Percentiles rank a stretch among this genome's conserved stretches.
phyloP scores from a whole-genome alignment of 495 filamentous ascomycete genomes.

The Tirmania nivea region DNA sequence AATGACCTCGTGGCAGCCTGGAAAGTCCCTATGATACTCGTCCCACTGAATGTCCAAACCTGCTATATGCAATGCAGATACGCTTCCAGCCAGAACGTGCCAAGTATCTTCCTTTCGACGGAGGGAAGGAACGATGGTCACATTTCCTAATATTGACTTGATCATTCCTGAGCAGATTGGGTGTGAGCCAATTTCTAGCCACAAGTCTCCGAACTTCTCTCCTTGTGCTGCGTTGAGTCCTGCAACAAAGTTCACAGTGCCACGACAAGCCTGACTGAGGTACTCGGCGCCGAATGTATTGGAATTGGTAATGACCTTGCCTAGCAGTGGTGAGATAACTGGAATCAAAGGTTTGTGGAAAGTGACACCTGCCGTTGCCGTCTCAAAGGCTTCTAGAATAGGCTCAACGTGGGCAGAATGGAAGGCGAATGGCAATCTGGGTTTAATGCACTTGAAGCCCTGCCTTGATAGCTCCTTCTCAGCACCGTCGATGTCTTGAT shows the following conservation, averaged over 20 bases:
- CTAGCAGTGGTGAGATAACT: constrained; percentile 47
- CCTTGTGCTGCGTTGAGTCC: constrained; percentile 36
- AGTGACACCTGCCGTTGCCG: constrained; percentile 31
- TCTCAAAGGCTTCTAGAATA: constrained; percentile 45
- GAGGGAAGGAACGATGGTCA: constrained; percentile 37
- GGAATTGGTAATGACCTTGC: constrained; percentile 33
- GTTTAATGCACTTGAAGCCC: constrained; percentile 43
- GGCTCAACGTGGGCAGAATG: constrained; percentile 64
- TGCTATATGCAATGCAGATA: constrained; percentile 38
- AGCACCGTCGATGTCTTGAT: constrained; percentile 32
- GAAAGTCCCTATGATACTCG: constrained; percentile 57
- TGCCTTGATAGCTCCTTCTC: constrained; percentile 32
- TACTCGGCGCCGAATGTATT: constrained; percentile 38
- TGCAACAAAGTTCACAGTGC: constrained; percentile 51
- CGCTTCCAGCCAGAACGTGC: constrained; percentile 37
- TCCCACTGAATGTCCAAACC: constrained; percentile 55
- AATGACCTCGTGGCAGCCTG: constrained; percentile 35
- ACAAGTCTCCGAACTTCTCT: constrained; percentile 28
- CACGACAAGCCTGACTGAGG: constrained; percentile 42
- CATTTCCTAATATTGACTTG: constrained; percentile 39
- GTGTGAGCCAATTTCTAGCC: constrained; percentile 50
- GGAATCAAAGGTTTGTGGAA: constrained; percentile 44
- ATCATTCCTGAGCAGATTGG: constrained; percentile 49
- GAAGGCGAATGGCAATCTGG: constrained; percentile 60
- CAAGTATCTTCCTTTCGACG: constrained; percentile 36